Evolutionary conservation across 164 flowering plant species (phyloP).

Genomic region (Aristolochia contorta): DNA sequence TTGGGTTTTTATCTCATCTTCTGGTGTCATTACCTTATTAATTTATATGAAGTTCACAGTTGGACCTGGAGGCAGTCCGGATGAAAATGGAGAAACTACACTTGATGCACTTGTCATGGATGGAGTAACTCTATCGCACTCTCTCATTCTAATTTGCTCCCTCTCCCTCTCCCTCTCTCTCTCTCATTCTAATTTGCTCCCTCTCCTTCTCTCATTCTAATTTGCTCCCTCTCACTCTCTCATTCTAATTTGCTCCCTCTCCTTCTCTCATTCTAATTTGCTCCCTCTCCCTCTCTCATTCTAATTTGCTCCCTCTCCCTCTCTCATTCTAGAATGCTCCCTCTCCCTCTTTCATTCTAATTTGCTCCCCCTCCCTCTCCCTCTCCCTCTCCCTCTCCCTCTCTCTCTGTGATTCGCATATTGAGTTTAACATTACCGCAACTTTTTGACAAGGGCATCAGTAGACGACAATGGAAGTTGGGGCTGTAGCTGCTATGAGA

Average conservation of each 20-base stretch:
- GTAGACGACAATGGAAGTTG: conserved; percentile 95
- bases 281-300: conserved; percentile 13
- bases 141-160: conserved; percentile 12
- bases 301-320: too few relatives aligned
- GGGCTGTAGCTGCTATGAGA: conserved; percentile 97
- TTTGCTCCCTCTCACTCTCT: too few relatives aligned
- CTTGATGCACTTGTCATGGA: conserved; percentile 93
- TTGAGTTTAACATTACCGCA: neutral
- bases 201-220: too few relatives aligned
- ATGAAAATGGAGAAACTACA: conserved; percentile 96
- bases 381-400: conserved; percentile 12
- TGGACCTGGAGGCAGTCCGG: conserved; percentile 99
- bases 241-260: too few relatives aligned
- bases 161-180: too few relatives aligned
- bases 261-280: too few relatives aligned
- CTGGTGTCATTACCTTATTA: neutral
- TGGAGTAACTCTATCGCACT: conserved; percentile 63
- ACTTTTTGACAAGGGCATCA: conserved; percentile 32
- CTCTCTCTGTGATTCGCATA: neutral
- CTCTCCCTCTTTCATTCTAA: too few relatives aligned
- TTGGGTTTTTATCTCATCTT: neutral
- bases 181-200: too few relatives aligned
- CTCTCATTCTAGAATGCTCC: too few relatives aligned
- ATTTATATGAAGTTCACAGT: conserved; percentile 30
- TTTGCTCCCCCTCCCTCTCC: too few relatives aligned